Evolutionary conservation across 192 early-diverging fungal genomes (phyloP).

Genomic region (Linnemannia exigua): DNA sequence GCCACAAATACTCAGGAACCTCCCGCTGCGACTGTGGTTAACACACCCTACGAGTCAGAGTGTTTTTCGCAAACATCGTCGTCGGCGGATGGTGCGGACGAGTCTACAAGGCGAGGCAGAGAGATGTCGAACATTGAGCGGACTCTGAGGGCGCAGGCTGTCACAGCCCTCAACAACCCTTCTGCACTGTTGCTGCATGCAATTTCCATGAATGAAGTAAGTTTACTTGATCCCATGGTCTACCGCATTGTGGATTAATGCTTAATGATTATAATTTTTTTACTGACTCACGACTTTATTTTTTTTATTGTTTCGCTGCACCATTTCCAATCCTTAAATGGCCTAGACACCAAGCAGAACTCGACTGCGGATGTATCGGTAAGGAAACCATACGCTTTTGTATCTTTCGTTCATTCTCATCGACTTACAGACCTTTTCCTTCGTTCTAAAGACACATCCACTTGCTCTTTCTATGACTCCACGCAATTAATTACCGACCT

Average conservation of each 20-base stretch:
- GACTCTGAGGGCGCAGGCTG: conserved; percentile 17
- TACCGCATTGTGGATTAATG: neutral
- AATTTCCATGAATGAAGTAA: conserved; percentile 53
- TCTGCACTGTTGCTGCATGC: conserved; percentile 34
- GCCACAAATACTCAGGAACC: neutral
- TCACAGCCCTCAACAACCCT: conserved; percentile 24
- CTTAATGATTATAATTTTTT: neutral
- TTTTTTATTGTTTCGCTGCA: neutral
- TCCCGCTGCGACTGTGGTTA: neutral
- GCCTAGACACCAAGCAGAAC: conserved; percentile 40
- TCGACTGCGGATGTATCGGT: conserved; percentile 43
- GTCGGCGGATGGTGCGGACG: neutral
- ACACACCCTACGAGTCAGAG: neutral
- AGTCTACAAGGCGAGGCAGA: neutral
- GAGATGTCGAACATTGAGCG: conserved; percentile 1
- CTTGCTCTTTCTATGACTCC: neutral
- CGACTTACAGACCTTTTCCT: neutral
- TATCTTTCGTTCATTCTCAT: neutral
- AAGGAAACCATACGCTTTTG: neutral
- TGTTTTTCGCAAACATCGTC: neutral
- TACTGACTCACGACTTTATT: neutral
- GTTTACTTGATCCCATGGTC: neutral
- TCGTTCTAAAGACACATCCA: neutral
- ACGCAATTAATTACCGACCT: neutral
- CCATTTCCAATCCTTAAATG: neutral